Evolutionary conservation across 2,329 filamentous ascomycete genomes (phyloP).

Genomic region (Trichophyton benhamiae): DNA sequence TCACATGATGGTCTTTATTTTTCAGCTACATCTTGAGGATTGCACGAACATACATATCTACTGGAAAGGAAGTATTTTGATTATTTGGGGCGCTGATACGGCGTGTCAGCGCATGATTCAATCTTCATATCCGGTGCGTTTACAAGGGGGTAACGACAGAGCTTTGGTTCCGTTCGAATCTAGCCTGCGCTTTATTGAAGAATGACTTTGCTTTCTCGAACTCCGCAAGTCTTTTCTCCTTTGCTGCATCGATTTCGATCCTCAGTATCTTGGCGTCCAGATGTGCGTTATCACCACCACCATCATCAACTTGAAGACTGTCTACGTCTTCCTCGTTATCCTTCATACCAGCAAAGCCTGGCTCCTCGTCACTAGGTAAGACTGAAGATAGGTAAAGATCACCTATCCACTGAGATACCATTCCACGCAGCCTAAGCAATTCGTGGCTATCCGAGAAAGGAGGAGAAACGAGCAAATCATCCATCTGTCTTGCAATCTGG

Average conservation of each 20-base stretch:
- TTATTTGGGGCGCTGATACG: too few relatives aligned
- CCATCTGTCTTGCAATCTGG: conserved; percentile 56
- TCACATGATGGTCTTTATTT: neutral
- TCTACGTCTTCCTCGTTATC: neutral
- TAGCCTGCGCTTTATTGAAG: conserved; percentile 24
- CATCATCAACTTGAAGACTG: neutral
- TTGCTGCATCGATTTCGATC: conserved; percentile 23
- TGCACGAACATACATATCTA: too few relatives aligned
- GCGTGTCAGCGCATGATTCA: too few relatives aligned
- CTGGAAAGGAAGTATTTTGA: too few relatives aligned
- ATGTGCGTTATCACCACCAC: conserved; percentile 14
- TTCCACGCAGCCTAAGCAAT: conserved; percentile 58
- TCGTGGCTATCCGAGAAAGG: conserved; percentile 58
- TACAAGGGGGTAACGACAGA: conserved; percentile 6
- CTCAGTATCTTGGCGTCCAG: conserved; percentile 21
- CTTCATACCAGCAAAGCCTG: neutral
- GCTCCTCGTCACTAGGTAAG: conserved; percentile 14
- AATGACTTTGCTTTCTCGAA: conserved; percentile 23
- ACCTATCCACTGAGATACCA: conserved; percentile 61
- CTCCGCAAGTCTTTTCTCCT: conserved; percentile 23
- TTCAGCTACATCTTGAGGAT: too few relatives aligned
- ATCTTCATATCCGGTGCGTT: too few relatives aligned
- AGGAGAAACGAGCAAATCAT: conserved; percentile 54
- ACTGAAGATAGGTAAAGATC: conserved; percentile 44
- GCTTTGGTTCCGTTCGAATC: conserved; percentile 21